Base-by-base conservation (phyloP, 805 yeast species). In the Nakazawaea wickerhamii region DNA sequence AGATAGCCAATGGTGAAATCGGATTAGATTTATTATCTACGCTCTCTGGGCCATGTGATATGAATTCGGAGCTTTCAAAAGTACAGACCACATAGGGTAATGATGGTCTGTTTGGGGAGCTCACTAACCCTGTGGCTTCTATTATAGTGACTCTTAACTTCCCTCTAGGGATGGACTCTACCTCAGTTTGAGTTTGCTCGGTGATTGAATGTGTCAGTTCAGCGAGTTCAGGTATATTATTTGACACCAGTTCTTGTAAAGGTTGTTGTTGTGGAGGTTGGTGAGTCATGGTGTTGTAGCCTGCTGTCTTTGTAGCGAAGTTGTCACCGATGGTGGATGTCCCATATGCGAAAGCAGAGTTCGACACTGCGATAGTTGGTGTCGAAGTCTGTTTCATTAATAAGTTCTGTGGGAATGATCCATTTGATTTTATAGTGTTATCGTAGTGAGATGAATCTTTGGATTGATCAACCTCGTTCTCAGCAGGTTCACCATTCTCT, bases 11-110 rank as follows among this genome's bases (percentile, higher is more conserved):
- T 50, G 25, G 51, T 48, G 14, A 50, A 47, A 38, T 23, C 11
- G 22, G 13, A 18, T 36, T 20, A 22, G 20, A 22, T 3, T 23
- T 28, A 11, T 27, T 48, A 23, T 52, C 66, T 38, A 56, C 58
- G 20, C 74, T 68, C 39, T 73, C 84, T 1, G 95, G 88, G 4
- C 89, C 90, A 48, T 80, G 79, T 20, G 95, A 81, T 46, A 91
- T 89, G 50, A 81, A 85, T 64, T 93, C 98, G 1, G 95, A 82
- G 48, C 91, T 82, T 59, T 88, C 95, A 67, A 85, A 89, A 9
- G 95, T 84, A 61, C 95, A 86, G 28, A 89, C 96, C 15, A 86
- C 95, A 60, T 89, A 84, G 3, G 96, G 96, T 51, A 77, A 84
- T 3, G 91, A 70, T 58, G 55, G 68, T 43, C 47, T 65, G 31